phyloP scores from a whole-genome alignment of 495 filamentous ascomycete genomes.

The Neurospora tetrasperma region DNA sequence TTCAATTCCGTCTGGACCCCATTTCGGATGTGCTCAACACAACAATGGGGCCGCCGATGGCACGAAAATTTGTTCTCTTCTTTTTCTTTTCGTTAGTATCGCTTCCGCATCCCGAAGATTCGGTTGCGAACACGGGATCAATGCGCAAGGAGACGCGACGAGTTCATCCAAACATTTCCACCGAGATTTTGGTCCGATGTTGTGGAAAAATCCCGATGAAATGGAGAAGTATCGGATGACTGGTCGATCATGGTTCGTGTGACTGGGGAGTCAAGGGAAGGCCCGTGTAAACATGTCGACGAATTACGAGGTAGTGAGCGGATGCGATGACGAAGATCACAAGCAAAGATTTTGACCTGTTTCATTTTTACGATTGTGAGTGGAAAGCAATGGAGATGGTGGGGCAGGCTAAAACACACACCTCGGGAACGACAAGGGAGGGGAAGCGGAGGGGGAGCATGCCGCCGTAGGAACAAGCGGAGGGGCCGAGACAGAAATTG shows the following conservation, averaged over 20 bases:
- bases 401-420: not conserved
- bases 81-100: too few species aligned
- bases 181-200: not conserved
- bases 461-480: not conserved
- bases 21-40: not conserved
- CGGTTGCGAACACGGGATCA: not conserved
- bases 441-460: not conserved
- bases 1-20: not conserved
- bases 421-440: not conserved
- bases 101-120: not conserved
- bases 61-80: not conserved
- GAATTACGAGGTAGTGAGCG: not conserved
- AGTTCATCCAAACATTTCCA: not conserved
- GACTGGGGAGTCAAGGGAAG: not conserved
- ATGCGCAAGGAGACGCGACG: not conserved
- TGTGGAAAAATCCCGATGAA: not conserved
- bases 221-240: not conserved
- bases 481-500: not conserved
- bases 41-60: not conserved
- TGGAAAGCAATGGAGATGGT: not conserved
- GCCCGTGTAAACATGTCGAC: not conserved
- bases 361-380: not conserved
- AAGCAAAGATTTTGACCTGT: not conserved
- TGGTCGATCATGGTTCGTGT: not conserved
- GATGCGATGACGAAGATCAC: slow-evolving; percentile 1